phyloP scores from a whole-genome alignment of 2,329 filamentous ascomycete species.

The Fusarium algeriense region DNA sequence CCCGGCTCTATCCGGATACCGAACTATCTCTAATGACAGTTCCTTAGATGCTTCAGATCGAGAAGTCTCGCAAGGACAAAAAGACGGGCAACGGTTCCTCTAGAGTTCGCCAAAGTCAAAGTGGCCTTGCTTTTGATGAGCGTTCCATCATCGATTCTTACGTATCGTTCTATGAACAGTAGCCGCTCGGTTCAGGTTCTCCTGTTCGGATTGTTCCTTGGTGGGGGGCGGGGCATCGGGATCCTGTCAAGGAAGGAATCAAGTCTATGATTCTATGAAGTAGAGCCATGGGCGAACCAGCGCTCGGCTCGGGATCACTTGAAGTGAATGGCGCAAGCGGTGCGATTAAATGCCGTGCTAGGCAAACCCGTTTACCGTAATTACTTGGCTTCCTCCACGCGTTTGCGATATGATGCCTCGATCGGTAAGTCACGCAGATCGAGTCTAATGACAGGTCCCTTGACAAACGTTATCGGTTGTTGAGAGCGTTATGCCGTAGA shows the following conservation, averaged over 20 bases:
- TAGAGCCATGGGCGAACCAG: slow-evolving; percentile 35
- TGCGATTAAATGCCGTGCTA: slow-evolving; percentile 42
- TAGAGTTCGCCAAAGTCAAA: background rate
- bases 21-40: slow-evolving; percentile 24
- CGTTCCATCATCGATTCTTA: slow-evolving; percentile 11
- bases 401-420: slow-evolving; percentile 14
- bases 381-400: slow-evolving; percentile 12
- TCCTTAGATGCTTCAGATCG: slow-evolving; percentile 5
- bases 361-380: slow-evolving; percentile 24
- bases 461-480: too few species aligned
- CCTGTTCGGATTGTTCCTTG: slow-evolving; percentile 21
- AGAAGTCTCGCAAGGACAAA: background rate
- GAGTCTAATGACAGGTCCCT: background rate
- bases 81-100: background rate
- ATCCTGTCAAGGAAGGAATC: slow-evolving; percentile 24
- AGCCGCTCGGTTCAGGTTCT: slow-evolving; percentile 17
- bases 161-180: slow-evolving; percentile 6
- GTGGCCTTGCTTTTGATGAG: background rate
- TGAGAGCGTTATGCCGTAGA: background rate
- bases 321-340: slow-evolving; percentile 40
- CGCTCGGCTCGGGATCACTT: slow-evolving; percentile 34
- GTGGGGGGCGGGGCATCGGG: slow-evolving; percentile 34
- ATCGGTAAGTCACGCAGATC: slow-evolving; percentile 30
- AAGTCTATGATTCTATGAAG: slow-evolving; percentile 42
- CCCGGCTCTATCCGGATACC: slow-evolving; percentile 33